Percentiles rank a stretch among this genome's conserved stretches.
phyloP scores from a whole-genome alignment of 2,329 filamentous ascomycete species.

The Calonectria honghensis region DNA sequence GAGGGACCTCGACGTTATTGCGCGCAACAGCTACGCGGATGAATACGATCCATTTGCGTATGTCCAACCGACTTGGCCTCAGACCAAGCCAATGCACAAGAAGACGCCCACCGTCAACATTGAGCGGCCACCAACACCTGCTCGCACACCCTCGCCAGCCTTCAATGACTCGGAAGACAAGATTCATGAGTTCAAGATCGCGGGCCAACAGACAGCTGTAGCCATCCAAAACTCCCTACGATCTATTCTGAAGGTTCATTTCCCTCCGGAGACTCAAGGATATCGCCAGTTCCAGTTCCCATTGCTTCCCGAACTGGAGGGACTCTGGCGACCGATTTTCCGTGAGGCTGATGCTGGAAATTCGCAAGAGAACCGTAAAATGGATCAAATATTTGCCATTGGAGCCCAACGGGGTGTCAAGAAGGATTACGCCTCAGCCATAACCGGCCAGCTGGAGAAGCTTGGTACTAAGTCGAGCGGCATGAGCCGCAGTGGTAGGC shows the following conservation, averaged over 20 bases:
- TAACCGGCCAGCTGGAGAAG: conserved; percentile 73
- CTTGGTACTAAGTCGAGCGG: conserved; percentile 71
- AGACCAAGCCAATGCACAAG: conserved; percentile 47
- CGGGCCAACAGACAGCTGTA: conserved; percentile 68
- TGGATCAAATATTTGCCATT: conserved; percentile 77
- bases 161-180: conserved; percentile 58
- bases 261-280: conserved; percentile 67
- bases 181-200: conserved; percentile 67
- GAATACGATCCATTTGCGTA: conserved; percentile 71
- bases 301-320: conserved; percentile 68
- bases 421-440: conserved; percentile 67
- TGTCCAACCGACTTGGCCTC: conserved; percentile 52
- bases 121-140: conserved; percentile 64
- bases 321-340: conserved; percentile 73
- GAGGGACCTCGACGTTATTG: conserved; percentile 39
- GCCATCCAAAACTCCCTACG: conserved; percentile 75
- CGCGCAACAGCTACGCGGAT: conserved; percentile 45
- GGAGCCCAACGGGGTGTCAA: conserved; percentile 74
- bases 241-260: conserved; percentile 70
- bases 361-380: conserved; percentile 60
- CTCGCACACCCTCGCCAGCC: conserved; percentile 64
- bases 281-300: conserved; percentile 70
- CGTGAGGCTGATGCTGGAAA: conserved; percentile 58
- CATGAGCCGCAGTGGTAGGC: conserved; percentile 70
- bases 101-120: conserved; percentile 52